These are phyloP conservation scores for Brassica hybrid DNA, from an alignment of 441 rosid species.

Conservation along the genomic window DNA sequence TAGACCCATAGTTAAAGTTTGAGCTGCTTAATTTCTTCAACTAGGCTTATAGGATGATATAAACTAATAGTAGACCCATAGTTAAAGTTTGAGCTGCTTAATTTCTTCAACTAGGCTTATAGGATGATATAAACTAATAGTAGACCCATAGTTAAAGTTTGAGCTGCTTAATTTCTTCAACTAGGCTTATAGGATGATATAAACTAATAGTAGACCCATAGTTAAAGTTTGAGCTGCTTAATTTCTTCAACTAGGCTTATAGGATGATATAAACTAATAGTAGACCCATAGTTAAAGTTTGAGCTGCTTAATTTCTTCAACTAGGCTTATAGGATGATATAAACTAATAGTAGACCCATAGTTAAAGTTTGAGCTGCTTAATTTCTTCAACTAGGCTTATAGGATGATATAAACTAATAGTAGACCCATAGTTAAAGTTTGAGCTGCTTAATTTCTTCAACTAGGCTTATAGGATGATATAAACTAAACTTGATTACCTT, in stretches of 20 bases:
- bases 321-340: constrained; percentile 11
- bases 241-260: constrained; percentile 9
- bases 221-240: not conserved
- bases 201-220: not conserved
- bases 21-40: constrained; percentile 12
- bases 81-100: not conserved
- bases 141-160: constrained; percentile 1
- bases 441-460: constrained; percentile 12
- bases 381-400: constrained; percentile 9
- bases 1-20: constrained; percentile 1
- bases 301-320: constrained; percentile 12
- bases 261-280: not conserved
- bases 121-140: not conserved
- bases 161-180: constrained; percentile 12
- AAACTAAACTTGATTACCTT: constrained; percentile 54
- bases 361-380: not conserved
- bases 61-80: not conserved
- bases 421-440: constrained; percentile 1
- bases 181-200: not conserved
- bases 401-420: constrained; percentile 7
- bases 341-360: not conserved
- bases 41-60: constrained; percentile 11
- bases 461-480: not conserved
- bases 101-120: constrained; percentile 9
- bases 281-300: constrained; percentile 1